Evolutionary conservation across 140 eudicot genomes (phyloP).

Genomic region (Flaveria floridana): DNA sequence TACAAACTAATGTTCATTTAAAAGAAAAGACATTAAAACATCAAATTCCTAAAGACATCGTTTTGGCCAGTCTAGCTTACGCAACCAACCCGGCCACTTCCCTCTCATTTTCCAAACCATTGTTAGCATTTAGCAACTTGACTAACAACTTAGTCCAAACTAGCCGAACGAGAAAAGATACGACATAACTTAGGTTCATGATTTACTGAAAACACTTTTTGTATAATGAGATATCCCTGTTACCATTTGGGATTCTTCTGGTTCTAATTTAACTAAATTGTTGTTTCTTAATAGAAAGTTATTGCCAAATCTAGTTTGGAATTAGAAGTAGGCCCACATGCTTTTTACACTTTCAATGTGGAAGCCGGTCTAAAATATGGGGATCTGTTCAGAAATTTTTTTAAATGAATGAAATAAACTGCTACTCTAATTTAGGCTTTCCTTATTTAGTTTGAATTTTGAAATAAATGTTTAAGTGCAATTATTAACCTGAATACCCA

Average conservation of each 20-base stretch:
- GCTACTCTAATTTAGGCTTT: constrained; percentile 34
- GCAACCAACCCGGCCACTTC: neutral
- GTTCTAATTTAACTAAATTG: constrained; percentile 34
- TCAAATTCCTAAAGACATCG: neutral
- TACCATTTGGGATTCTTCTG: constrained; percentile 26
- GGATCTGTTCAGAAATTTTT: constrained; percentile 38
- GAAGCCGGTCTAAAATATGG: constrained; percentile 21
- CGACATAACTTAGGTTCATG: too few relatives aligned
- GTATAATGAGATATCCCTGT: neutral
- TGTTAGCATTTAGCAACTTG: neutral
- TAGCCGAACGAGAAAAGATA: neutral
- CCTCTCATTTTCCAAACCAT: neutral
- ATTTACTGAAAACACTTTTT: neutral
- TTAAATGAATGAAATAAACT: constrained; percentile 11
- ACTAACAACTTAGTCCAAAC: neutral
- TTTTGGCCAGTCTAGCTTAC: neutral
- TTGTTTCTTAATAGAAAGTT: constrained; percentile 30
- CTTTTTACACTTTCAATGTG: constrained; percentile 29
- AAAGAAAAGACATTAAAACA: neutral
- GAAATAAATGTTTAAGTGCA: constrained; percentile 24
- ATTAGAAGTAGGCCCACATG: constrained; percentile 36
- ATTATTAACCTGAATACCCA: constrained; percentile 30
- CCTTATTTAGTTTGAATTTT: constrained; percentile 34
- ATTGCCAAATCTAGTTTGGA: constrained; percentile 25
- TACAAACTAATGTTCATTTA: neutral